Conservation (phyloP, 208 protist genomes). For the Leishmania tarentolae region DNA sequence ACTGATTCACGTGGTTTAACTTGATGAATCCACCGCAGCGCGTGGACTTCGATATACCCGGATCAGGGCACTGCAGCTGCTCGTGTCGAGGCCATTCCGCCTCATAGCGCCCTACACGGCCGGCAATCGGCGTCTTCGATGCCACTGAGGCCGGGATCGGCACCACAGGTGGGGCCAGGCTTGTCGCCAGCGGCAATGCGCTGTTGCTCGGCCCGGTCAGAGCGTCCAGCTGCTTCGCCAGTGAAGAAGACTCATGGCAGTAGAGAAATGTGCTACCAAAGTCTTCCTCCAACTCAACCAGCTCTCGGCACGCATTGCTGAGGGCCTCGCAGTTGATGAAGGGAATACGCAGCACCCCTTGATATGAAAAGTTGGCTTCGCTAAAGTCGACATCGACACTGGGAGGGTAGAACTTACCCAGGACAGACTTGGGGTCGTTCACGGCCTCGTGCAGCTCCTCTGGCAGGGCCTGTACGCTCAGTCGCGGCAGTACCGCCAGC, state of each 20-base stretch:
- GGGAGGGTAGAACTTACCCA: constrained; percentile 98
- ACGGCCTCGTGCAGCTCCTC: constrained; percentile 91
- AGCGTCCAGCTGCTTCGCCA: constrained; percentile 38
- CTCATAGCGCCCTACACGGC: constrained; percentile 58
- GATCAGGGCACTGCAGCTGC: constrained; percentile 72
- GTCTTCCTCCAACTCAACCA: constrained; percentile 82
- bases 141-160: constrained; percentile 48
- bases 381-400: constrained; percentile 97
- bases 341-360: constrained; percentile 87
- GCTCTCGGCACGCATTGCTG: constrained; percentile 48
- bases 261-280: constrained; percentile 77
- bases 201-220: constrained; percentile 31
- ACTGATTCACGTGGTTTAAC: constrained; percentile 67
- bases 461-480: constrained; percentile 91
- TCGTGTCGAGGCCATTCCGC: constrained; percentile 67
- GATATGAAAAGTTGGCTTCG: constrained; percentile 95
- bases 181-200: constrained; percentile 17
- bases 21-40: constrained; percentile 49
- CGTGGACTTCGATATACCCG: constrained; percentile 45
- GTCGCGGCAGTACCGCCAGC: constrained; percentile 95
- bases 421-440: constrained; percentile 84
- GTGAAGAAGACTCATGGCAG: constrained; percentile 53
- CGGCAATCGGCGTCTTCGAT: constrained; percentile 61
- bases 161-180: constrained; percentile 24
- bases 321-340: constrained; percentile 83